Percentiles rank a stretch among this genome's conserved stretches.
Conservation (phyloP, 2,329 filamentous ascomycete species). For the Pseudocercospora macadamiae region DNA sequence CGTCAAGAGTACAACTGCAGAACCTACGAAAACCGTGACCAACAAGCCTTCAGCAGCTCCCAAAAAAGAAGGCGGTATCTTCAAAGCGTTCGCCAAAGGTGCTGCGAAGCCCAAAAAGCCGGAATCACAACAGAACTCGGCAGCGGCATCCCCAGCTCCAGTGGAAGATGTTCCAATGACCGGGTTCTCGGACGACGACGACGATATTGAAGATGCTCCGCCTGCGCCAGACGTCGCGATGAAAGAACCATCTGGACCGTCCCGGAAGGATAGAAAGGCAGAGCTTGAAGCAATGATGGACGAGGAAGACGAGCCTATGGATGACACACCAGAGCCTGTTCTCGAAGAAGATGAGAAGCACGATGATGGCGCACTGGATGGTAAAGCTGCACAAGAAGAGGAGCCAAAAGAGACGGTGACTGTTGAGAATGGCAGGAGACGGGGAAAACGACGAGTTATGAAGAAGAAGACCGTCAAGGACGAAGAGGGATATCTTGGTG, state of each 20-base stretch:
- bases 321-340: constrained; percentile 24
- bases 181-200: constrained; percentile 55
- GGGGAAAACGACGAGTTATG: constrained; percentile 78
- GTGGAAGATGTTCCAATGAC: constrained; percentile 37
- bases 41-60: constrained; percentile 53
- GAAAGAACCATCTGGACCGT: constrained; percentile 38
- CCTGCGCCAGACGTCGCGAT: constrained; percentile 22
- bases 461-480: constrained; percentile 87
- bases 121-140: constrained; percentile 42
- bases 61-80: constrained; percentile 64
- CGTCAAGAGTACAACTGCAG: constrained; percentile 27
- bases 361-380: constrained; percentile 60
- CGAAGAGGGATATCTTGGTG: constrained; percentile 86
- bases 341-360: constrained; percentile 38
- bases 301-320: constrained; percentile 48
- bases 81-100: constrained; percentile 75
- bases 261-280: constrained; percentile 66
- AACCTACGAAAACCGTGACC: constrained; percentile 44
- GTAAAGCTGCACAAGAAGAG: constrained; percentile 46
- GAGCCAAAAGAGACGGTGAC: constrained; percentile 51
- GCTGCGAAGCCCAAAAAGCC: constrained; percentile 57
- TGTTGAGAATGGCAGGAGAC: constrained; percentile 65
- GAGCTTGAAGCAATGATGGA: constrained; percentile 77
- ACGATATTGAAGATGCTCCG: constrained; percentile 43
- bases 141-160: constrained; percentile 41